Conservation (phyloP, 148 eudicot genomes). For the Nepenthes gracilis region DNA sequence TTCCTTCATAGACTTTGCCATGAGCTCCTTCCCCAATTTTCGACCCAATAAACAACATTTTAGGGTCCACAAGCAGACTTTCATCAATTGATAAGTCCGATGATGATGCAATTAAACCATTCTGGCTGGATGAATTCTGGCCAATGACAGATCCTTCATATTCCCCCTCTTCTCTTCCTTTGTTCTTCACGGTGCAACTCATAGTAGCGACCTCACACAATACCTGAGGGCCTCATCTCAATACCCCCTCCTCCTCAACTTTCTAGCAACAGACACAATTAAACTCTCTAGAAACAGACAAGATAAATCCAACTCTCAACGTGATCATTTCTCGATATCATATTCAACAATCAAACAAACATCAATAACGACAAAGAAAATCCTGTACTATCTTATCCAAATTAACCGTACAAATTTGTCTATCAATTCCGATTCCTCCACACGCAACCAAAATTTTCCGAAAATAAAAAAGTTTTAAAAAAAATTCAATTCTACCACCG, state of each 20-base stretch:
- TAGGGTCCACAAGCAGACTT: conserved; percentile 66
- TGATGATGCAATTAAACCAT: conserved; percentile 31
- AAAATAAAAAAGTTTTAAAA: neutral
- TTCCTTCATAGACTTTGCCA: conserved; percentile 80
- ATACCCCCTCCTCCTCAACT: neutral
- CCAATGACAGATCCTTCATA: conserved; percentile 9
- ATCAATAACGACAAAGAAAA: conserved; percentile 10
- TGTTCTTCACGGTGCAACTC: conserved; percentile 34
- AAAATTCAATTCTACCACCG: too few species aligned
- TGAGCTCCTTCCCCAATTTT: conserved; percentile 90
- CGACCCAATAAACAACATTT: conserved; percentile 56
- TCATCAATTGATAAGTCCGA: conserved; percentile 50
- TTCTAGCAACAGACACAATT: neutral
- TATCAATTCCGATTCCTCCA: neutral
- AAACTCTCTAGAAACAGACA: conserved; percentile 5
- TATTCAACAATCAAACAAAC: conserved; percentile 4
- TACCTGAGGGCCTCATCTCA: conserved; percentile 28
- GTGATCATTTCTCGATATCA: neutral
- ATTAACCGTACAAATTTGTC: conserved; percentile 7
- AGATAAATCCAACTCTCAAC: neutral
- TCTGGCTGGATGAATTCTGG: conserved; percentile 22
- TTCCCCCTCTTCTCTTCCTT: conserved; percentile 17
- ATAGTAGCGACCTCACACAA: conserved; percentile 32
- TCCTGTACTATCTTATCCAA: conserved; percentile 7
- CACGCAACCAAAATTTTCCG: neutral